Base-by-base conservation (phyloP, 768 basidiomycete genomes). In the Lepiota venenata region DNA sequence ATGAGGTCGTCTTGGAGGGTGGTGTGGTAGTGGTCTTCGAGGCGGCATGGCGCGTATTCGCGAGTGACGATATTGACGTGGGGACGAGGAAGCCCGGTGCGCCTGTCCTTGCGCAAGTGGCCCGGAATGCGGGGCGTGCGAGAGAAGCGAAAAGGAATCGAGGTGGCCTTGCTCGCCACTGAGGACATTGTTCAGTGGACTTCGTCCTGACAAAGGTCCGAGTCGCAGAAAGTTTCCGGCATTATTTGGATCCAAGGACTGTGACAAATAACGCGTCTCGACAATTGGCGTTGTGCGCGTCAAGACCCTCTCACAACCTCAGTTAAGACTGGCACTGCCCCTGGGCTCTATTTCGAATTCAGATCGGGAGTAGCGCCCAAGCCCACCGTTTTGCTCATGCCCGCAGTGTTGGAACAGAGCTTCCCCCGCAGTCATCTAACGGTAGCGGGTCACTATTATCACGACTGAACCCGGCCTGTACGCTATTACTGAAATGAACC, bases 1-100 rank as follows among this genome's bases (percentile, higher is more conserved):
- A 98, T 84, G 61, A 94, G 76, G 72, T 98, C 81, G 69, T 94
- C 88, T 18, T 83, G 83, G 56, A 98, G 78, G 8, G 93, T 87
- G 37, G 74, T 72, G 69, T 89, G 67, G 75, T 97, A 98, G 75
- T 98, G 93, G 58, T 92, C 85, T 50, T 78, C 75, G 51, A 93
- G 79, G 39, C 95, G 84, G 58, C 81, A 86, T 55, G 80, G 77
- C 4, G 84, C 82, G 54, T 83, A 86, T 64, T 91, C 84, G 63
- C 86, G 85, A 35, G 87, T 73, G 62, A 85, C 56, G 58, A 90
- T 62, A 55, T 78, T 75, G 60, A 84, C 80, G 61, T 85, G 88
- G 1, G 89, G 90, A 40, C 80, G 75, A n/a, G 89, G 90, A 7
- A 91, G 79, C n/a, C 78, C 77, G 0, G 78, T 77, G 4, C 71